A percentile compares a stretch with the other conserved stretches of the same genome.
These are phyloP conservation scores for Ophiocordyceps camponoti-rufipedis DNA, from an alignment of 2,329 filamentous ascomycete genomes.

Conservation along the genomic window DNA sequence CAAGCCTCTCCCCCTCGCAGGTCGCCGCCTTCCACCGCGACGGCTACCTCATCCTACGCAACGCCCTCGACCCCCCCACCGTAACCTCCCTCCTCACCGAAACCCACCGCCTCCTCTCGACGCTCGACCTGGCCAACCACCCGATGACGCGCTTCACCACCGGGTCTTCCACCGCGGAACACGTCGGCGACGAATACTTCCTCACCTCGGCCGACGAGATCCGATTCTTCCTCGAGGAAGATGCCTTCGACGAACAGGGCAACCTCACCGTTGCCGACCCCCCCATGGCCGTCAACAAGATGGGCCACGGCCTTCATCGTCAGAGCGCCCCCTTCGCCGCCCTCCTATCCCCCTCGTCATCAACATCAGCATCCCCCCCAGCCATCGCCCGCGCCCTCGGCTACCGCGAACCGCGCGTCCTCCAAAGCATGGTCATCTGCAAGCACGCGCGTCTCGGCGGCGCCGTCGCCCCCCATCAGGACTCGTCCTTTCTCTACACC, in stretches of 20 bases:
- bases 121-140: conserved; percentile 65
- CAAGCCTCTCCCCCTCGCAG: conserved; percentile 53
- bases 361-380: conserved; percentile 13
- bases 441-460: conserved; percentile 95
- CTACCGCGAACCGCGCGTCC: conserved; percentile 54
- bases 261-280: conserved; percentile 61
- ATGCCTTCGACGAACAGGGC: conserved; percentile 55
- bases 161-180: conserved; percentile 45
- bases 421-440: conserved; percentile 97
- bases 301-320: conserved; percentile 59
- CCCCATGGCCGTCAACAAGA: conserved; percentile 67
- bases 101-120: conserved; percentile 54
- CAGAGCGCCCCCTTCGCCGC: conserved; percentile 47
- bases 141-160: conserved; percentile 91
- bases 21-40: conserved; percentile 56
- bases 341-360: conserved; percentile 17
- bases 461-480: conserved; percentile 79
- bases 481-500: conserved; percentile 85
- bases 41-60: conserved; percentile 77
- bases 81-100: conserved; percentile 53
- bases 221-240: conserved; percentile 94
- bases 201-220: conserved; percentile 77
- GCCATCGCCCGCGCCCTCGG: conserved; percentile 54
- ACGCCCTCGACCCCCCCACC: conserved; percentile 50
- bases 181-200: conserved; percentile 93